Evolutionary conservation across 805 yeast species (phyloP), one percentile per base, ranked within the genome.

Genomic region (Candida insectalens): DNA sequence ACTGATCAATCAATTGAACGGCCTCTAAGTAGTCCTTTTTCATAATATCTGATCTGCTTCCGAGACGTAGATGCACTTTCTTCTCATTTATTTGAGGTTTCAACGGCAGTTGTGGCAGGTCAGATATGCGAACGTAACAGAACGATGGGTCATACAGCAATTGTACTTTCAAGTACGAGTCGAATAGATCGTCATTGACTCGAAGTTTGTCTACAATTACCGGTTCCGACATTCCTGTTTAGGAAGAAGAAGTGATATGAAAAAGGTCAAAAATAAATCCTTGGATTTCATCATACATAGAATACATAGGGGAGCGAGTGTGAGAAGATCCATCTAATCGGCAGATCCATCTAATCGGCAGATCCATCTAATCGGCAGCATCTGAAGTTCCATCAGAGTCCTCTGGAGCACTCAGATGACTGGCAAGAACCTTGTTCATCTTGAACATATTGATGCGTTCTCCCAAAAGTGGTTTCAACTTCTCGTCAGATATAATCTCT

Each of bases 401-500:
- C n/a, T n/a, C n/a, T n/a, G n/a, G n/a, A n/a, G n/a, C n/a, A n/a
- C n/a, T n/a, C n/a, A n/a, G n/a, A n/a, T n/a, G n/a, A n/a, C n/a
- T n/a, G n/a, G 70, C 59, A 17, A 80, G 50, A 7, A 70, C 52
- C 46, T 74, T 77, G 47, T 66, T 65, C 75, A 80, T 62, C 36
- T 63, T 62, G 47, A 80, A 79, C 62, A 74, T 69, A 6, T 72
- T 65, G 31, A 74, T 66, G 56, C 51, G 65, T 36, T 68, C 67
- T 19, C 84, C 85, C 54, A 82, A 82, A 1, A 83, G 46, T 2
- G 64, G 65, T 34, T 55, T 57, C 58, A 81, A 52, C 36, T 56
- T 64, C 1, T 65, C 80, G 45, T 79, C 85, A 47, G 84, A 78
- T 3, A 71, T 13, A 5, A 83, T 76, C 36, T 73, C 74, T 34